These are phyloP conservation scores for Nemania serpens DNA, from an alignment of 2,329 filamentous ascomycete species.

Conservation along the genomic window DNA sequence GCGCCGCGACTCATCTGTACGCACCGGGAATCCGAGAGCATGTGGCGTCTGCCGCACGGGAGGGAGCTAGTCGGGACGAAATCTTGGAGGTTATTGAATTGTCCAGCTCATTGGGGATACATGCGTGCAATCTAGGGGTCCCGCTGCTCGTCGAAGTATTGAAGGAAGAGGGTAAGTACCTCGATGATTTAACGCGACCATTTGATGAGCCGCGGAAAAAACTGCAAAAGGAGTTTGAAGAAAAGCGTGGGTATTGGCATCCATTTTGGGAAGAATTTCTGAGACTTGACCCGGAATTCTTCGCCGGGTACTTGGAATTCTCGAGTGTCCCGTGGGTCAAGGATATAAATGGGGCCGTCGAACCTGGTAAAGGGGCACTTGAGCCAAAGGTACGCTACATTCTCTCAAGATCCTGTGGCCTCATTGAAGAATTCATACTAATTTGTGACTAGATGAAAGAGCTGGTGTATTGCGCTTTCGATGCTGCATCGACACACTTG, in stretches of 20 bases:
- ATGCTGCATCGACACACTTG: conserved; percentile 52
- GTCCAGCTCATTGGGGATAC: conserved; percentile 50
- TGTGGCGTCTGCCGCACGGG: conserved; percentile 44
- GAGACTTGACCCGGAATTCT: conserved; percentile 51
- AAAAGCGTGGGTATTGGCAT: conserved; percentile 53
- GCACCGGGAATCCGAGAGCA: conserved; percentile 48
- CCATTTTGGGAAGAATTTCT: conserved; percentile 51
- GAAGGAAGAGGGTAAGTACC: conserved; percentile 45
- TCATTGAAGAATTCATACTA: neutral
- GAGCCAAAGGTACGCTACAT: conserved; percentile 49
- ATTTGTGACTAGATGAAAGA: conserved; percentile 44
- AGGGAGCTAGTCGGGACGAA: conserved; percentile 48
- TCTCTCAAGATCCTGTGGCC: neutral
- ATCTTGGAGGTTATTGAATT: conserved; percentile 53
- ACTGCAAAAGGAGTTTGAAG: conserved; percentile 49
- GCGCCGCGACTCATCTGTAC: conserved; percentile 51
- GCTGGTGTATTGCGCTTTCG: conserved; percentile 54
- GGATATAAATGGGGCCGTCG: conserved; percentile 28
- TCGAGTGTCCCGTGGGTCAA: conserved; percentile 49
- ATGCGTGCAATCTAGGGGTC: conserved; percentile 52
- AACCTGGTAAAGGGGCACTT: conserved; percentile 38
- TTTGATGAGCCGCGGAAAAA: conserved; percentile 44
- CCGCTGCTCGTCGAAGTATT: conserved; percentile 52
- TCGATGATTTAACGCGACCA: conserved; percentile 39
- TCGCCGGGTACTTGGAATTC: conserved; percentile 53